Conservation (phyloP, 2,329 filamentous ascomycete species). For the Talaromyces sp. region DNA sequence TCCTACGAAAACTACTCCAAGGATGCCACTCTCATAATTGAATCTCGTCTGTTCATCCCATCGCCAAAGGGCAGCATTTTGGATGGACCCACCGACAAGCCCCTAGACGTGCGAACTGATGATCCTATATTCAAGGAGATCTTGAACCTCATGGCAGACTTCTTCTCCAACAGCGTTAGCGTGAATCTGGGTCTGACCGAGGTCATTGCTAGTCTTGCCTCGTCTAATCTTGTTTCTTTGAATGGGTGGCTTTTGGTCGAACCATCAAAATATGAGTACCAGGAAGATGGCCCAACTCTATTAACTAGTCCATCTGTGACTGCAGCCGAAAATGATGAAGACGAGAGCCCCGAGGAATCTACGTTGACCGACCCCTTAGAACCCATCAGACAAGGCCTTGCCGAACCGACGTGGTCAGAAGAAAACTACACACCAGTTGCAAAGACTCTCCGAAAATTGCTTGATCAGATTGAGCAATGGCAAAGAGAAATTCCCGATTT, state of each 20-base stretch:
- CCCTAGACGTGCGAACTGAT: conserved; percentile 62
- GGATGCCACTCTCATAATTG: conserved; percentile 50
- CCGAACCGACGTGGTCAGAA: conserved; percentile 48
- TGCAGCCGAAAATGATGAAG: conserved; percentile 18
- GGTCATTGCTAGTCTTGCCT: conserved; percentile 72
- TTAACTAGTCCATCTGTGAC: conserved; percentile 9
- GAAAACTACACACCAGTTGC: conserved; percentile 46
- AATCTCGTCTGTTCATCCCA: conserved; percentile 30
- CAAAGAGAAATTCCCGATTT: conserved; percentile 65
- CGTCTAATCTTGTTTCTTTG: conserved; percentile 77
- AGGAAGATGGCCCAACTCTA: conserved; percentile 2
- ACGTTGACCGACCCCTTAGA: conserved; percentile 26
- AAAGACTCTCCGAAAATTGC: conserved; percentile 54
- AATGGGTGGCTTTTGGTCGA: conserved; percentile 87
- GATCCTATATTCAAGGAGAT: conserved; percentile 53
- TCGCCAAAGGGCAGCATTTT: conserved; percentile 23
- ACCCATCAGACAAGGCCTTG: conserved; percentile 25
- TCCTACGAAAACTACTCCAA: conserved; percentile 42
- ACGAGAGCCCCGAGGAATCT: conserved; percentile 35
- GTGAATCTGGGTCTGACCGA: conserved; percentile 87
- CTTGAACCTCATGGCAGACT: conserved; percentile 63
- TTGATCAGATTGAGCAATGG: conserved; percentile 60
- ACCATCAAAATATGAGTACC: conserved; percentile 59
- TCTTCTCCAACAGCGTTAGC: conserved; percentile 86
- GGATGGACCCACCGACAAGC: conserved; percentile 54